phyloP scores from a whole-genome alignment of 2,329 filamentous ascomycete species.

The Neofusicoccum laricinum region DNA sequence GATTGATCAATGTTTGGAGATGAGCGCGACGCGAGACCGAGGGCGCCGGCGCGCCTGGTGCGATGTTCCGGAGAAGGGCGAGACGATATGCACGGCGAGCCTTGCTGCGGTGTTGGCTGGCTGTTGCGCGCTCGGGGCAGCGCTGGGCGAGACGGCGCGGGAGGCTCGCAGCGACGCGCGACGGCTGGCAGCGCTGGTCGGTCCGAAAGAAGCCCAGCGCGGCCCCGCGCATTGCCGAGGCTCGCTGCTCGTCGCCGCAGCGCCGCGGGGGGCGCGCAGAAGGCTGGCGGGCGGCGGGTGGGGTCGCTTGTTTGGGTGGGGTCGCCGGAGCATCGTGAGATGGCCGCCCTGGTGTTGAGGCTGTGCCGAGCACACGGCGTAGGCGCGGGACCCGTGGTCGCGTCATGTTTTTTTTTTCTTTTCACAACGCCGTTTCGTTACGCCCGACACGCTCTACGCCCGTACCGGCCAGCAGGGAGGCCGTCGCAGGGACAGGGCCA shows the following conservation, averaged over 20 bases:
- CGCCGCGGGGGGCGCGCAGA: background rate
- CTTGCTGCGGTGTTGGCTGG: background rate
- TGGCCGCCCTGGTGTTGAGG: conserved; percentile 7
- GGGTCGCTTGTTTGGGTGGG: background rate
- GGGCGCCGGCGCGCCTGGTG: background rate
- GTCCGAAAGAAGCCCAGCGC: background rate
- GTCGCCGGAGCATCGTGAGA: conserved; percentile 2
- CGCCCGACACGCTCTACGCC: background rate
- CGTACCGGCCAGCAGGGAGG: conserved; percentile 3
- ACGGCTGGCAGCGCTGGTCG: background rate
- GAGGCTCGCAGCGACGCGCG: background rate
- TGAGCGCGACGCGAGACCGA: background rate
- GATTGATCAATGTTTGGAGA: conserved; percentile 10
- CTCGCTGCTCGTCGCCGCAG: background rate
- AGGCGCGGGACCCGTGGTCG: background rate
- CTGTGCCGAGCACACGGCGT: background rate
- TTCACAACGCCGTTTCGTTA: background rate
- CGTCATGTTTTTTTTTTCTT: conserved; percentile 6
- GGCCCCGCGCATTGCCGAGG: background rate
- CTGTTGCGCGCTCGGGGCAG: conserved; percentile 1
- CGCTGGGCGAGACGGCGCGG: background rate
- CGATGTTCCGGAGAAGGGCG: background rate
- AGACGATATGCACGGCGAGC: background rate
- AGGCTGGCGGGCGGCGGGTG: background rate
- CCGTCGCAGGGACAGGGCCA: background rate